Evolutionary conservation across 2,329 filamentous ascomycete genomes (phyloP), one percentile per base, ranked within the genome.

Genomic region (Didymella glomerata): DNA sequence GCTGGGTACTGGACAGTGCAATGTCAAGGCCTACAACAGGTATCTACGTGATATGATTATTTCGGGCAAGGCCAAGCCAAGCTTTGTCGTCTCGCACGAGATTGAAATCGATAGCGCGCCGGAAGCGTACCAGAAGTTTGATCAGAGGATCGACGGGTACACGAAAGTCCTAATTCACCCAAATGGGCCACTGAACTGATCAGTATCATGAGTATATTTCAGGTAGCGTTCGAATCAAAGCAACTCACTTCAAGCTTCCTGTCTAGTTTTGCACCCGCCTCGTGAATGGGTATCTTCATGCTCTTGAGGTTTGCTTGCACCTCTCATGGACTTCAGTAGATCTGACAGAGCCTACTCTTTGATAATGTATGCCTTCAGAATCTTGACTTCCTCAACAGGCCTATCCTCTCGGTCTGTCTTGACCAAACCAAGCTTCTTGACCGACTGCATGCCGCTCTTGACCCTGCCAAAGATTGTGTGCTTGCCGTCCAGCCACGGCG

Each of bases 401-500:
- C 89, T 82, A 77, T 98, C 95, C 68, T 94, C 92, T 8, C 80
- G 79, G 24, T 87, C 91, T 0, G 93, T 97, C 81, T 90, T 92
- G 48, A 97, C 92, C 57, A 95, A 76, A 0, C 93, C 95, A 86
- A 99, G 91, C 66, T 92, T 85, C 81, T 92, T 89, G 27, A 98
- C 88, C n/a, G 94, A 84, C 56, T 85, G 83, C 85, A 98, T 87
- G 0, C 95, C 95, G 54, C 80, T 86, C 81, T 90, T 93, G 38
- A 99, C 93, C 53, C 94, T 83, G 1, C 95, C 95, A 75, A 99
- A 99, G 67, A 99, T 96, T 11, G 93, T 96, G 77, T 99, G 94
- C 78, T 97, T 97, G 22, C 93, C 93, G 78, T 99, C 95, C 60
- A 99, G 80, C 94, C 94, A 98, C 0, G 95, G 95, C 16, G 95